Conservation (phyloP, 306 rosid species). For the Gastrolobium villosum region DNA sequence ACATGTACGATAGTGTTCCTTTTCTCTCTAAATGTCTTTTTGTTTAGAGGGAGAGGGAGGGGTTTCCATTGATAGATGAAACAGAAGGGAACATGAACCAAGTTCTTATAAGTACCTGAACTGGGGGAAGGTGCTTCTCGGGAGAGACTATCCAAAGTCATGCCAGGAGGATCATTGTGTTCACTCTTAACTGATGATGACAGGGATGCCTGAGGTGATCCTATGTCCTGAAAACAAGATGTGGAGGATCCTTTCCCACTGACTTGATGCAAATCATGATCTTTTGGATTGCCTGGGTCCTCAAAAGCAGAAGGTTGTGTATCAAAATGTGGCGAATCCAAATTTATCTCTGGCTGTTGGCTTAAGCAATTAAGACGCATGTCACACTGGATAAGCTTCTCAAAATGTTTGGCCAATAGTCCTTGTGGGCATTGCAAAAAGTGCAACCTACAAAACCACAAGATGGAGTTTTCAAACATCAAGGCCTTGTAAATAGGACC, state of each 20-base stretch:
- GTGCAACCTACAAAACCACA: constrained; percentile 72
- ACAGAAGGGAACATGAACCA: not conserved
- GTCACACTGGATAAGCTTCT: constrained; percentile 41
- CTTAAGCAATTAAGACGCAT: no score
- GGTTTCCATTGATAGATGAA: not conserved
- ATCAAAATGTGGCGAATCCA: no score
- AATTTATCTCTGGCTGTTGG: no score
- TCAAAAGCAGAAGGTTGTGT: no score
- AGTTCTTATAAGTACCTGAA: constrained; percentile 69
- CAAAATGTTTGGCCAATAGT: constrained; percentile 79
- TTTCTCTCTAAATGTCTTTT: not conserved
- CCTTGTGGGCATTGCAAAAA: constrained; percentile 92
- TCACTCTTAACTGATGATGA: constrained; percentile 74
- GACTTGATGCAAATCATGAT: no score
- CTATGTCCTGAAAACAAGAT: constrained; percentile 60
- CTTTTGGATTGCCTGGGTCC: no score
- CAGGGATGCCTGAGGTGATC: constrained; percentile 66
- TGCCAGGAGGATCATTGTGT: constrained; percentile 59
- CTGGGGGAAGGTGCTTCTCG: constrained; percentile 79
- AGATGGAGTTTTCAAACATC: constrained; percentile 32
- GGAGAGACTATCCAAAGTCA: constrained; percentile 56
- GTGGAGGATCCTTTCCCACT: constrained; percentile 56
- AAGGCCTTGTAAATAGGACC: not conserved
- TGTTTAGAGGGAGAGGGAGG: not conserved
- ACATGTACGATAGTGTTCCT: not conserved